Evolutionary conservation across 192 early-diverging fungal genomes (phyloP).

Genomic region (Backusella morwellensis): DNA sequence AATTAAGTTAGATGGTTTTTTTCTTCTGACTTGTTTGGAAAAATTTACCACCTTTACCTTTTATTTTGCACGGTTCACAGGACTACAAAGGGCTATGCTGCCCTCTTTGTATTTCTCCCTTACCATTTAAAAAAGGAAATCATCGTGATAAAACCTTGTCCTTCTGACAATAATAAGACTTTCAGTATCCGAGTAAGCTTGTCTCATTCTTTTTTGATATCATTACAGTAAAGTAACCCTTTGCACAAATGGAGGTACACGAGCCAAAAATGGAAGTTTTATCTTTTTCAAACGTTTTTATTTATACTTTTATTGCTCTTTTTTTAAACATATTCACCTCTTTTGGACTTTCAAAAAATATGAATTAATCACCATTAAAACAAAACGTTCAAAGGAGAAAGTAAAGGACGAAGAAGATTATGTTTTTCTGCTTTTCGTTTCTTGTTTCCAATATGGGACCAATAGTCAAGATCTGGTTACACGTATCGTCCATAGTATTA

Average conservation of each 20-base stretch:
- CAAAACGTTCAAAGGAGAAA: not conserved
- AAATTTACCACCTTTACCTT: not conserved
- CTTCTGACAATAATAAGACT: not conserved
- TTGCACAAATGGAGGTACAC: not conserved
- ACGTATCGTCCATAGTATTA: not conserved
- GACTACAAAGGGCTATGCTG: not conserved
- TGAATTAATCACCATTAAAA: not conserved
- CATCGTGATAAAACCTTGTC: not conserved
- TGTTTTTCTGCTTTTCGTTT: not conserved
- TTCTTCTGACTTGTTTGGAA: not conserved
- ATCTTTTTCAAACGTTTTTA: not conserved
- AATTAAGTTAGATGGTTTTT: not conserved
- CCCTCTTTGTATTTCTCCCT: not conserved
- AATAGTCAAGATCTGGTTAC: not conserved
- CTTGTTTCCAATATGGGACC: not conserved
- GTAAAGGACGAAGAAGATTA: not conserved
- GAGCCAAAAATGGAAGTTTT: not conserved
- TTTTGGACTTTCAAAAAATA: not conserved
- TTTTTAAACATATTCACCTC: not conserved
- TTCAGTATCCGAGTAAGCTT: not conserved
- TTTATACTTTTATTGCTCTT: not conserved
- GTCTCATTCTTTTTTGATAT: not conserved
- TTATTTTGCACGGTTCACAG: not conserved
- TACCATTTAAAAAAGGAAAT: not conserved
- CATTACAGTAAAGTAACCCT: not conserved